Percentiles rank a stretch among this genome's conserved stretches.
Conservation (phyloP, 352 stramenopile species). For the Sclerospora graminicola region DNA sequence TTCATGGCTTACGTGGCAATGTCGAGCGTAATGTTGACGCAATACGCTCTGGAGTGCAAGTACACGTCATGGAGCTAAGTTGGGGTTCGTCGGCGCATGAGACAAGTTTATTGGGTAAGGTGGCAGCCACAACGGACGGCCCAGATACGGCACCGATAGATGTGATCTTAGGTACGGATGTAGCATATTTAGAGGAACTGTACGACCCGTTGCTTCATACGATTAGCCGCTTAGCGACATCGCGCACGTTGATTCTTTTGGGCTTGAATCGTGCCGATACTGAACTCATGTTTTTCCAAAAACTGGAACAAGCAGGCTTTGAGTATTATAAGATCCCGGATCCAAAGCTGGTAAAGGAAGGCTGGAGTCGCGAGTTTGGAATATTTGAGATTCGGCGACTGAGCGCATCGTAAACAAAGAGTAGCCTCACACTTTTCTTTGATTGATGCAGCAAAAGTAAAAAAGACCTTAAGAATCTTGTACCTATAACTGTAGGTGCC, state of each 20-base stretch:
- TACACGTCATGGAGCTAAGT: conserved; percentile 44
- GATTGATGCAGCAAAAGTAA: too few species aligned
- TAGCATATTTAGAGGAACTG: conserved; percentile 63
- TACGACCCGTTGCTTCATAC: conserved; percentile 68
- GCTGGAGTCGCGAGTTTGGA: conserved; percentile 69
- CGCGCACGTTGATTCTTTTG: conserved; percentile 49
- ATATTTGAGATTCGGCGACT: conserved; percentile 57
- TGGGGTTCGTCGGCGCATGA: conserved; percentile 45
- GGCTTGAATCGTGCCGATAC: conserved; percentile 69
- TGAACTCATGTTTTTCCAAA: conserved; percentile 47
- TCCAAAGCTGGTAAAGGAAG: conserved; percentile 36
- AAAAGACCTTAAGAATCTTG: too few species aligned
- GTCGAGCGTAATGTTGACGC: conserved; percentile 30
- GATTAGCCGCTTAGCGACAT: conserved; percentile 31
- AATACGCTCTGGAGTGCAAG: conserved; percentile 23
- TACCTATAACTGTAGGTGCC: too few species aligned
- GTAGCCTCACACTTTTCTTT: not conserved
- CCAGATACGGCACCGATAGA: conserved; percentile 28
- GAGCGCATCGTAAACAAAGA: not conserved
- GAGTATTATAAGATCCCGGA: conserved; percentile 80
- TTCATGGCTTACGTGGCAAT: conserved; percentile 52
- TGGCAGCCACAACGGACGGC: conserved; percentile 5
- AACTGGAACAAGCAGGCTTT: conserved; percentile 57
- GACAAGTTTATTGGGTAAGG: conserved; percentile 27
- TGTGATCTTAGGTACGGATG: conserved; percentile 73